Evolutionary conservation across 2,329 filamentous ascomycete genomes (phyloP), one percentile per base, ranked within the genome.

Genomic region (Aspergillus sp.): DNA sequence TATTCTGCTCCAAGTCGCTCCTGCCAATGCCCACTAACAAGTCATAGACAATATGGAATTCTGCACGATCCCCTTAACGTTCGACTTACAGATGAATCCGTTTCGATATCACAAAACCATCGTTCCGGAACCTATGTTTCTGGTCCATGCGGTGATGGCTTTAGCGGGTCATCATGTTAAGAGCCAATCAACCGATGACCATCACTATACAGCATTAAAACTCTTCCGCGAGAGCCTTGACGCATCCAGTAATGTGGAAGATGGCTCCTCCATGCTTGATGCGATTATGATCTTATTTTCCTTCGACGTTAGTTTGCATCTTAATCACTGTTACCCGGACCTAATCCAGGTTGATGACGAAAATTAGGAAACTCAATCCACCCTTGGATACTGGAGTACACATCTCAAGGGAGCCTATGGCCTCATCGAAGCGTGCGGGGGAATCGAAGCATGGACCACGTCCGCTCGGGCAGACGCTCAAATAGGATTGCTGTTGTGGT

Each of bases 121-220:
- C 15, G 55, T 7, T 36, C 36, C 47, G 10, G 36, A 52, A 11
- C 55, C 55, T 2, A 52, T 30, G 17, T 58, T 58, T 42, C 47
- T 58, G 3, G 48, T 58, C 7, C 55, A 58, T 32, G 47, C 55
- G 11, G 55, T 58, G 48, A 49, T 49, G 47, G 48, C 55, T 42
- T 44, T 58, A 15, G 55, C 55, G 4, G 55, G 47, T 21, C 55
- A 58, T 32, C 55, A 58, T n/a, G 23, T 58, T 11, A 13, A 52
- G 15, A 58, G 48, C 19, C 44, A 38, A 52, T 58, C 55, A 13
- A 42, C 23, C 36, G n/a, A 44, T 3, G 25, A 4, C 15, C 55
- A 58, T 58, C 55, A 25, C 5, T 13, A 58, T 52, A 17, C 48
- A 13, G 56, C 56, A 17, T 25, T 58, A 17, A 21, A 58, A 25